A percentile compares a stretch with the other conserved stretches of the same genome.
Evolutionary conservation across 2,329 filamentous ascomycete genomes (phyloP).

Genomic region (Gnomoniopsis smithogilvyi): DNA sequence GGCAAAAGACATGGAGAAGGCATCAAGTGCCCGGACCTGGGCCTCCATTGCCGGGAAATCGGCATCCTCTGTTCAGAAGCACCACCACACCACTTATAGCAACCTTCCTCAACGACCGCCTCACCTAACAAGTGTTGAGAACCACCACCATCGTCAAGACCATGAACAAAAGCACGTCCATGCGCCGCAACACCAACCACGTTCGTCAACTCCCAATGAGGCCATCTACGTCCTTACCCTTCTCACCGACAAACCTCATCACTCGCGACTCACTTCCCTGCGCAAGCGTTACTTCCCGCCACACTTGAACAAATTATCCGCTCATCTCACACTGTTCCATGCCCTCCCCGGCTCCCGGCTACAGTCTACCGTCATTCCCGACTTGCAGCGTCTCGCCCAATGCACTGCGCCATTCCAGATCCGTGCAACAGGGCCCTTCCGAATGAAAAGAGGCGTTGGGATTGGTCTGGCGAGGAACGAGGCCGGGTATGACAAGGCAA

Average conservation of each 20-base stretch:
- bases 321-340: conserved; percentile 16
- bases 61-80: neutral
- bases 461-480: neutral
- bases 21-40: neutral
- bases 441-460: conserved; percentile 4
- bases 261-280: conserved; percentile 7
- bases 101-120: neutral
- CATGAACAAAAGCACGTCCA: neutral
- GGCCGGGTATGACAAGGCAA: neutral
- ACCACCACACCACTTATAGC: too few relatives aligned
- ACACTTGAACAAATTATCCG: conserved; percentile 4
- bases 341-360: conserved; percentile 7
- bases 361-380: neutral
- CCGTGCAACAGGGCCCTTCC: neutral
- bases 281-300: conserved; percentile 6
- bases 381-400: neutral
- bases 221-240: conserved; percentile 12
- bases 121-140: neutral
- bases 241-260: neutral
- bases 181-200: conserved; percentile 1
- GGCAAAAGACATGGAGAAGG: neutral
- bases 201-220: neutral
- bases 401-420: neutral
- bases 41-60: neutral
- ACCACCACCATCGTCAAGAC: neutral